Evolutionary conservation across 768 basidiomycete genomes (phyloP).

Genomic region (Macrolepiota albuminosa): DNA sequence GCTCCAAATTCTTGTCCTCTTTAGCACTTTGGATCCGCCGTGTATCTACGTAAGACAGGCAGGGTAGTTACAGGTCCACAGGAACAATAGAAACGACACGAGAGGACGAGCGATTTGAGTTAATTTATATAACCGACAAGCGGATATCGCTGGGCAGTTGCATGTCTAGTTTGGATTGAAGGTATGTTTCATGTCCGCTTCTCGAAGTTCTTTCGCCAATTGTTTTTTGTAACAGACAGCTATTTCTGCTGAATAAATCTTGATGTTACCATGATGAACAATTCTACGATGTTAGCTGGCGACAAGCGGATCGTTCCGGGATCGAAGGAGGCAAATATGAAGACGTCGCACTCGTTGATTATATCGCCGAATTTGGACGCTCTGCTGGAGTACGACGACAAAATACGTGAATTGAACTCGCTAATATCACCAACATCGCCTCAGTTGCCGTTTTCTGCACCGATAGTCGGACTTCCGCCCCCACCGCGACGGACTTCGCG

Average conservation of each 20-base stretch:
- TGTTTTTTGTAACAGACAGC: neutral
- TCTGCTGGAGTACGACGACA: conserved; percentile 53
- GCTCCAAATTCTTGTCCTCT: neutral
- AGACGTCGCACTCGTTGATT: conserved; percentile 27
- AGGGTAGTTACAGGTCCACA: neutral
- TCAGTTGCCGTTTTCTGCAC: conserved; percentile 1
- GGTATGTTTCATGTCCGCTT: neutral
- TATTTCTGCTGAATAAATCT: neutral
- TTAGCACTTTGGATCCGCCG: neutral
- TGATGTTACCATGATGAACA: neutral
- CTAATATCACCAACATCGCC: conserved; percentile 4
- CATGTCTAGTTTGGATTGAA: neutral
- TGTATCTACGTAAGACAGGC: neutral
- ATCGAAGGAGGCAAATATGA: neutral
- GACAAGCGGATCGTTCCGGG: conserved; percentile 2
- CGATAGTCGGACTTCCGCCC: conserved; percentile 57
- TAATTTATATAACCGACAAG: neutral
- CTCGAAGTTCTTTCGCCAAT: neutral
- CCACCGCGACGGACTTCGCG: conserved; percentile 23
- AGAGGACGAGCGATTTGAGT: neutral
- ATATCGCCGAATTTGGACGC: conserved; percentile 61
- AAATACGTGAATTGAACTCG: conserved; percentile 25
- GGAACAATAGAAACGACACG: neutral
- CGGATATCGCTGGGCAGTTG: neutral
- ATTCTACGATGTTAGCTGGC: neutral